These are phyloP conservation scores for Coleophoma eucalyptorum DNA, from an alignment of 2,329 filamentous ascomycete species.

Conservation along the genomic window DNA sequence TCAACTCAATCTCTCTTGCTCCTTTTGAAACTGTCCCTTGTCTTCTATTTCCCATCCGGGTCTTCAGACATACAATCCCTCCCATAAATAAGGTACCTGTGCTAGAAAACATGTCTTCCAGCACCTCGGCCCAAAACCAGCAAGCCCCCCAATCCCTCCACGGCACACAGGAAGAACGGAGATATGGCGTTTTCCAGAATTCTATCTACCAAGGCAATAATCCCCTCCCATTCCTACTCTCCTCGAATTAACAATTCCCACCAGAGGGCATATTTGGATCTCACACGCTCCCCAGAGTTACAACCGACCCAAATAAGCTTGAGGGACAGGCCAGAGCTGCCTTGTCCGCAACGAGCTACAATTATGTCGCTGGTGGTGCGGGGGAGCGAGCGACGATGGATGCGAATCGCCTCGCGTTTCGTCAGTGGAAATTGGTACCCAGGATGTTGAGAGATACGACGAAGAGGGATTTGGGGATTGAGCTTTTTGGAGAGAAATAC, in stretches of 20 bases:
- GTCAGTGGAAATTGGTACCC: constrained; percentile 59
- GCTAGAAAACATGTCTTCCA: constrained; percentile 7
- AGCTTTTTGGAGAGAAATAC: constrained; percentile 48
- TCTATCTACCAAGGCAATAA: constrained; percentile 15
- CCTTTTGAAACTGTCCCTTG: too few relatives aligned
- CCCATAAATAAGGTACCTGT: too few relatives aligned
- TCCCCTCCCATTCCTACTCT: neutral
- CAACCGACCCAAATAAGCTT: constrained; percentile 54
- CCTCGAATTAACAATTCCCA: neutral
- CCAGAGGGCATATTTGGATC: neutral
- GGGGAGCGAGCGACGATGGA: constrained; percentile 58
- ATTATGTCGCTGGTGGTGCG: constrained; percentile 60
- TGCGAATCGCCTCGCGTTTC: constrained; percentile 63
- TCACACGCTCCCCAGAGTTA: constrained; percentile 45
- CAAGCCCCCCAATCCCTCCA: too few relatives aligned
- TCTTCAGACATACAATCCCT: too few relatives aligned
- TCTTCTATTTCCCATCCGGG: too few relatives aligned
- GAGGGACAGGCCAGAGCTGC: constrained; percentile 48
- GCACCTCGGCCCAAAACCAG: too few relatives aligned
- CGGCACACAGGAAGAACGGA: neutral
- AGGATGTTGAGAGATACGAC: constrained; percentile 56
- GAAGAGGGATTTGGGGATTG: constrained; percentile 43
- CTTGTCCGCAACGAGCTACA: constrained; percentile 46
- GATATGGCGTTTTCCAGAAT: constrained; percentile 22
- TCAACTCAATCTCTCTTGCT: too few relatives aligned